These are phyloP conservation scores for Puccinia horiana DNA, from an alignment of 1,284 basidiomycete genomes.

Conservation along the genomic window DNA sequence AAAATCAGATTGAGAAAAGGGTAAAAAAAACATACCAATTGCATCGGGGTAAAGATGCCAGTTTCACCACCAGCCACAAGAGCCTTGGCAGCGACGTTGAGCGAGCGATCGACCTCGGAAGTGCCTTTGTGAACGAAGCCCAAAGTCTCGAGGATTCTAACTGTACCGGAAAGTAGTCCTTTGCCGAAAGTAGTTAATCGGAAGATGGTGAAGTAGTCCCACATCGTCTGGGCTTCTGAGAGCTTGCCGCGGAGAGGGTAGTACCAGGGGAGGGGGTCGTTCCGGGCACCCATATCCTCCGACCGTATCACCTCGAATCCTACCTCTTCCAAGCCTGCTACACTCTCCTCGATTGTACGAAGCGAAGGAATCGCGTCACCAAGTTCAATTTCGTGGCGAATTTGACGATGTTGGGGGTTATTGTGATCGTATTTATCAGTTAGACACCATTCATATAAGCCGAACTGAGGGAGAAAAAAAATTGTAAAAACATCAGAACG, in stretches of 20 bases:
- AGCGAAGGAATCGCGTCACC: constrained; percentile 98
- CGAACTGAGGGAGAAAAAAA: constrained; percentile 67
- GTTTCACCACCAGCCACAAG: constrained; percentile 80
- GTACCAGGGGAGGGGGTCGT: constrained; percentile 75
- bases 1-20: neutral
- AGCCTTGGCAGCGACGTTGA: constrained; percentile 78
- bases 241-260: constrained; percentile 94
- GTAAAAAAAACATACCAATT: constrained; percentile 51
- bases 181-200: constrained; percentile 86
- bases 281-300: constrained; percentile 87
- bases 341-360: constrained; percentile 74
- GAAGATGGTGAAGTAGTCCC: constrained; percentile 68
- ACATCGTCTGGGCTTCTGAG: constrained; percentile 84
- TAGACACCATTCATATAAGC: constrained; percentile 99
- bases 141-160: constrained; percentile 76
- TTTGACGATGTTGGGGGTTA: constrained; percentile 82
- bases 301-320: constrained; percentile 88
- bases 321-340: constrained; percentile 76
- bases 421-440: constrained; percentile 89
- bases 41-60: constrained; percentile 67
- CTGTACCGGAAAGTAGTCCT: constrained; percentile 77
- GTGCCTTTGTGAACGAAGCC: constrained; percentile 90
- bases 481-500: neutral
- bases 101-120: constrained; percentile 80
- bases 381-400: constrained; percentile 74